These are phyloP conservation scores for Metschnikowia colocasiae DNA, from an alignment of 805 yeast genomes.

Conservation along the genomic window DNA sequence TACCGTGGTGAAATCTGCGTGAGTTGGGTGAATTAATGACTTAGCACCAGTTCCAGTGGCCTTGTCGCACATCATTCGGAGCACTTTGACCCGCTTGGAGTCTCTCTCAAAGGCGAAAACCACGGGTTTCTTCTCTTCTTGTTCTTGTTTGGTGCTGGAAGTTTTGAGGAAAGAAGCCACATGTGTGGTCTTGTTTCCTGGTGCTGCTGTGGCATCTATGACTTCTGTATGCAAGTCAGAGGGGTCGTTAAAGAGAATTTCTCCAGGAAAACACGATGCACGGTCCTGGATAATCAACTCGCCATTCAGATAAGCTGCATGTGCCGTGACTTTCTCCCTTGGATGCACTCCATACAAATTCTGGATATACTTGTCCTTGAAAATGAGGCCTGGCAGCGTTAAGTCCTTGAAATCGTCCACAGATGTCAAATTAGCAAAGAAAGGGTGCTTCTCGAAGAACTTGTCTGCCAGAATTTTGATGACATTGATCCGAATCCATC, in stretches of 20 bases:
- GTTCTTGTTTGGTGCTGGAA: conserved; percentile 5
- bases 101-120: conserved; percentile 90
- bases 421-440: conserved; percentile 42
- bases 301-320: conserved; percentile 71
- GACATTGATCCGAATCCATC: conserved; percentile 78
- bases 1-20: conserved; percentile 63
- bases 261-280: conserved; percentile 95
- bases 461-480: conserved; percentile 45
- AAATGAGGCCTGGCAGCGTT: conserved; percentile 52
- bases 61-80: conserved; percentile 70
- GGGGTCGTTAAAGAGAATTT: conserved; percentile 59
- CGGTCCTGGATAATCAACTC: conserved; percentile 88
- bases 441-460: conserved; percentile 33
- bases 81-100: conserved; percentile 59
- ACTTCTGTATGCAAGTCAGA: conserved; percentile 50
- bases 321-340: conserved; percentile 59
- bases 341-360: conserved; percentile 82
- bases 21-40: conserved; percentile 45
- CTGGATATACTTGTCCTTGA: conserved; percentile 69
- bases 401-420: conserved; percentile 46
- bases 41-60: conserved; percentile 46
- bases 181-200: conserved; percentile 97
- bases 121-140: conserved; percentile 23
- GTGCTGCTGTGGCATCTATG: conserved; percentile 96
- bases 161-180: conserved; percentile 61